A percentile compares a stretch with the other conserved stretches of the same genome.
Conservation (phyloP, 305 asterid genomes). For the Fraxinus dipetala region DNA sequence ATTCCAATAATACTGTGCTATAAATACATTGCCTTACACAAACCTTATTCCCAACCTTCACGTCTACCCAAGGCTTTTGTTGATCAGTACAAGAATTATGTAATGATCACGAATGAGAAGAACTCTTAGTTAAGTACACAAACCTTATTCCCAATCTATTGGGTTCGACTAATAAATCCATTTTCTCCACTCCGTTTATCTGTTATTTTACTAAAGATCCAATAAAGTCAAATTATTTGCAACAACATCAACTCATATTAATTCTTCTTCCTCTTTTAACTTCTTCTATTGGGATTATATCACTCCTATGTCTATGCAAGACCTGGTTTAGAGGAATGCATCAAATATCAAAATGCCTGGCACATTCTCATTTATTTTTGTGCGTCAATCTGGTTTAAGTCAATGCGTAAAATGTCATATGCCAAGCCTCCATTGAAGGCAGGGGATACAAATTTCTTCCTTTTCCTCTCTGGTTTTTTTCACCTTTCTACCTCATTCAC, state of each 20-base stretch:
- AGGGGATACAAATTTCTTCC: neutral
- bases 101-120: neutral
- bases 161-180: neutral
- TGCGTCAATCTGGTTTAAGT: neutral
- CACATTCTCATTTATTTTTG: neutral
- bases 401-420: neutral
- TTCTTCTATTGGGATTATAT: neutral
- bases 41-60: too few species aligned
- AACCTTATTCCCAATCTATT: neutral
- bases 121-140: neutral
- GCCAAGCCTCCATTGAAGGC: neutral
- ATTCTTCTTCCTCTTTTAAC: neutral
- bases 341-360: neutral
- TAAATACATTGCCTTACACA: neutral
- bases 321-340: neutral
- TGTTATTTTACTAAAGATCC: neutral
- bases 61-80: neutral
- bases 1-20: neutral
- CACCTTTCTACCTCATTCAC: neutral
- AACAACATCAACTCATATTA: neutral
- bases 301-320: neutral
- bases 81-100: conserved; percentile 1
- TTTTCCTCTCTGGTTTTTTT: neutral
- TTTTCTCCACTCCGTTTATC: neutral
- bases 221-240: neutral